Conservation (phyloP, 1,284 basidiomycete species). For the Uromyces viciae-fabae region DNA sequence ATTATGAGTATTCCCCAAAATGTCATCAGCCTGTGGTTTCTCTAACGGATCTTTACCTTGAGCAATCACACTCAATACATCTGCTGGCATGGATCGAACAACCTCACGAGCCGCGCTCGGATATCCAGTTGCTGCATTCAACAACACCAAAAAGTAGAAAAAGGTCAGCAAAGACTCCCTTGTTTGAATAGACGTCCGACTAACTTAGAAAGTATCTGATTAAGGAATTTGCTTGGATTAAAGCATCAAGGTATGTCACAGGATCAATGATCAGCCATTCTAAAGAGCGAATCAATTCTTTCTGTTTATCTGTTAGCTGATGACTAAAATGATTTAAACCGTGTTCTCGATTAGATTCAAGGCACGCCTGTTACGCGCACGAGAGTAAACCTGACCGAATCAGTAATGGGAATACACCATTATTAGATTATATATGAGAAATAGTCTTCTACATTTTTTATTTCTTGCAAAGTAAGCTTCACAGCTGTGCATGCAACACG, state of each 20-base stretch:
- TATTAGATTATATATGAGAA: no score
- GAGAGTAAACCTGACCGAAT: not conserved
- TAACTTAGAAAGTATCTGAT: conserved; percentile 79
- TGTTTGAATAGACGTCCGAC: not conserved
- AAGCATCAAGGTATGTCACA: conserved; percentile 63
- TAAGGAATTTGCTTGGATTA: conserved; percentile 78
- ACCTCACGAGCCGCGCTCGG: conserved; percentile 68
- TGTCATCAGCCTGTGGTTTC: not conserved
- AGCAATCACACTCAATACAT: conserved; percentile 59
- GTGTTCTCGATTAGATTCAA: conserved; percentile 24
- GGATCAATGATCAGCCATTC: conserved; percentile 83
- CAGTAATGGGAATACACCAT: not conserved
- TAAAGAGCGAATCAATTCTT: conserved; percentile 73
- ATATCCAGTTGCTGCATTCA: conserved; percentile 65
- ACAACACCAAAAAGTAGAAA: not conserved
- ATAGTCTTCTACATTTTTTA: no score
- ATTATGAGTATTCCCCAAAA: conserved; percentile 10
- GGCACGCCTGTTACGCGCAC: not conserved
- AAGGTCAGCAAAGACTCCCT: not conserved
- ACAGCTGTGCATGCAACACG: conserved; percentile 44
- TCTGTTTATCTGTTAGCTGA: conserved; percentile 42
- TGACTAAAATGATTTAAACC: conserved; percentile 27
- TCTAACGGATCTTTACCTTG: conserved; percentile 23
- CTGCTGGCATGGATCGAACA: conserved; percentile 65
- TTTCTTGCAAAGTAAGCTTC: conserved; percentile 36